A percentile compares a stretch with the other conserved stretches of the same genome.
Evolutionary conservation across 2,329 filamentous ascomycete genomes (phyloP).

Genomic region (Penicillium janthinellum): DNA sequence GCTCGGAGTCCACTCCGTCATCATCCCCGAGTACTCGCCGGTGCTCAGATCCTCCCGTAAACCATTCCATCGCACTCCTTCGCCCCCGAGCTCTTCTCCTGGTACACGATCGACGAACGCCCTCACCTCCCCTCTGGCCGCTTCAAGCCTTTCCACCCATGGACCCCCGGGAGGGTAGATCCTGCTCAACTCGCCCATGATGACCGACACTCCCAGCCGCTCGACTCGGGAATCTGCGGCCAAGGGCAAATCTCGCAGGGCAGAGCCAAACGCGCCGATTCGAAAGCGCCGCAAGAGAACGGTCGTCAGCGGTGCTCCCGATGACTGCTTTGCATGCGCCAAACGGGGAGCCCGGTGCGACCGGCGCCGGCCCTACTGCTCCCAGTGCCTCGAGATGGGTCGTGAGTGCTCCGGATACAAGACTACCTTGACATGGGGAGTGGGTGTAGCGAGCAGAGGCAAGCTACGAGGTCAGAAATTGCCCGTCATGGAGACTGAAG

Average conservation of each 20-base stretch:
- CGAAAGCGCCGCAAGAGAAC: slow-evolving; percentile 81
- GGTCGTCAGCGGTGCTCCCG: slow-evolving; percentile 81
- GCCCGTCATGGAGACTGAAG: slow-evolving; percentile 52
- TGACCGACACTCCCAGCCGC: slow-evolving; percentile 18
- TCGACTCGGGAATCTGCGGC: slow-evolving; percentile 25
- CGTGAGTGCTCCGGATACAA: slow-evolving; percentile 96
- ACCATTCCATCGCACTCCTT: not conserved
- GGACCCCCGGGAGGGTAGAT: slow-evolving; percentile 18
- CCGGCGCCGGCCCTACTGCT: slow-evolving; percentile 88
- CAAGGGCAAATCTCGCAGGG: slow-evolving; percentile 31
- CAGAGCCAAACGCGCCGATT: slow-evolving; percentile 33
- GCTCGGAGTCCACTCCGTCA: not conserved
- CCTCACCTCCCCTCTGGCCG: not conserved
- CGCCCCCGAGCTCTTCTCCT: not conserved
- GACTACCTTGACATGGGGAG: slow-evolving; percentile 94
- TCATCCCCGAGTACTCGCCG: not conserved
- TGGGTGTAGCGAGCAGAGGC: slow-evolving; percentile 91
- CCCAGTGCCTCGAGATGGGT: slow-evolving; percentile 86
- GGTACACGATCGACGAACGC: slow-evolving; percentile 2
- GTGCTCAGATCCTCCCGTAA: slow-evolving; percentile 8
- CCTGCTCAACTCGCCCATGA: slow-evolving; percentile 15
- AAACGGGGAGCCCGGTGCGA: slow-evolving; percentile 86
- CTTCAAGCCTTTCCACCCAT: slow-evolving; percentile 7
- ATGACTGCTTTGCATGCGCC: slow-evolving; percentile 93
- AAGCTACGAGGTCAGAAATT: slow-evolving; percentile 89